Conservation (phyloP, 2,329 filamentous ascomycete species). For the Talaromyces marneffei region DNA sequence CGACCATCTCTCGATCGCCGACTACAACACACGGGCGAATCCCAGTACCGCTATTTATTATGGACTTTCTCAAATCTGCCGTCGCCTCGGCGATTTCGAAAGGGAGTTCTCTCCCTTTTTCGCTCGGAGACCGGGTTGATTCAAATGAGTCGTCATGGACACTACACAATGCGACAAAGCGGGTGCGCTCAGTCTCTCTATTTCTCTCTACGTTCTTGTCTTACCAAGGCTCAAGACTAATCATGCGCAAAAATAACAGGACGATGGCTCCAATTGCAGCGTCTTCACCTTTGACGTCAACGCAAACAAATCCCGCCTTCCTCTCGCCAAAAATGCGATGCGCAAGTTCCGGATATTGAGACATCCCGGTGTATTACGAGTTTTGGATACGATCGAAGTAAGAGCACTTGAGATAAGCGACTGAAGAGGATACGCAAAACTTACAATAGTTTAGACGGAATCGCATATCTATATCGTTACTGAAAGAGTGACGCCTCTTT, state of each 20-base stretch:
- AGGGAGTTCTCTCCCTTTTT: constrained; percentile 86
- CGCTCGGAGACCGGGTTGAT: constrained; percentile 87
- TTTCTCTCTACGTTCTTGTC: not conserved
- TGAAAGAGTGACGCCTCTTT: constrained; percentile 77
- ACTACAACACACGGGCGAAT: not conserved
- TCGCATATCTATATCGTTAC: constrained; percentile 94
- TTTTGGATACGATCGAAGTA: constrained; percentile 91
- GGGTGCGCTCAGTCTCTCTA: constrained; percentile 50
- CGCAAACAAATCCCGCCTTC: constrained; percentile 71
- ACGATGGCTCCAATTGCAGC: constrained; percentile 89
- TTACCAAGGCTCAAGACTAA: not conserved
- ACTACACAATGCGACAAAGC: constrained; percentile 88
- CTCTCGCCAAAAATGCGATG: constrained; percentile 86
- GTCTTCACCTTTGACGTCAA: constrained; percentile 93
- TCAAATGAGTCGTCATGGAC: constrained; percentile 92
- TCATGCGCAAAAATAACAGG: constrained; percentile 48
- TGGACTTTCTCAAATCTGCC: constrained; percentile 98
- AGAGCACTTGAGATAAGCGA: not conserved
- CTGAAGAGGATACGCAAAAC: not conserved
- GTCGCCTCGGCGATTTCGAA: constrained; percentile 95
- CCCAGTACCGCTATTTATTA: constrained; percentile 36
- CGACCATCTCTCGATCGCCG: not conserved
- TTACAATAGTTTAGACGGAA: constrained; percentile 61
- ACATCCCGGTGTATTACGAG: constrained; percentile 90
- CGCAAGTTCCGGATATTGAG: constrained; percentile 89